Base-by-base conservation (phyloP, 768 basidiomycete species). In the Rubroboletus satanas region DNA sequence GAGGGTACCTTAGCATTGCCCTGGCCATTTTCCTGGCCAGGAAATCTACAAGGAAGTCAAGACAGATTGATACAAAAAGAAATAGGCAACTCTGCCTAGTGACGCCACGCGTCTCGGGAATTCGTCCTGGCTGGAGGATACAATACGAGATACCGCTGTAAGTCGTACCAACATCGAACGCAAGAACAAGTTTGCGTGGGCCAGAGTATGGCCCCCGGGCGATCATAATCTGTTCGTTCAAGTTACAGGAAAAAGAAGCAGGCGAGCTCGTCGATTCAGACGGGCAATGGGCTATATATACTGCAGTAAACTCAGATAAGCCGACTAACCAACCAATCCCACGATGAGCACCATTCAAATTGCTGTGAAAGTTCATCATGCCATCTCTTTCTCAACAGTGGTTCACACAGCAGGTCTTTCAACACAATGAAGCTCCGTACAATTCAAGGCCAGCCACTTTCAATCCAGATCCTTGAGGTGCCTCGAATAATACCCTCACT, bases 1-100 rank as follows among this genome's bases (percentile, higher is more conserved):
- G 55, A 56, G 5, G 55, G 55, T 0, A 54, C 55, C 46, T 54
- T 56, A 37, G 43, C 42, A 31, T 44, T 36, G 5, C 49, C 41
- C 17, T 29, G 8, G 44, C 39, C 21, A 21, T 18, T 12, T 51
- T 12, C 36, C 3, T 55, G 54, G 14, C 42, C 39, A 32, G 54
- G 51, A 29, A 53, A 55, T 37, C 54, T 55, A 11, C 9, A 41
- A 21, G 5, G 2, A 11, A 12, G 39, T 41, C 39, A 41, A 41
- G 45, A 18, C 7, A 14, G 17, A 12, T 18, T 12, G 29, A 31
- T 9, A 45, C 6, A 10, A 45, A 11, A 7, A 31, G 12, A n/a
- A n/a, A 4, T 9, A 2, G 12, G 45, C 23, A 23, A 18, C 6
- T 8, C 18, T 31, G 7, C 45, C 29, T 45, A n/a, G n/a, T 56